These are phyloP conservation scores for Phaffomyces opuntiae DNA, from an alignment of 805 yeast species.

Conservation along the genomic window DNA sequence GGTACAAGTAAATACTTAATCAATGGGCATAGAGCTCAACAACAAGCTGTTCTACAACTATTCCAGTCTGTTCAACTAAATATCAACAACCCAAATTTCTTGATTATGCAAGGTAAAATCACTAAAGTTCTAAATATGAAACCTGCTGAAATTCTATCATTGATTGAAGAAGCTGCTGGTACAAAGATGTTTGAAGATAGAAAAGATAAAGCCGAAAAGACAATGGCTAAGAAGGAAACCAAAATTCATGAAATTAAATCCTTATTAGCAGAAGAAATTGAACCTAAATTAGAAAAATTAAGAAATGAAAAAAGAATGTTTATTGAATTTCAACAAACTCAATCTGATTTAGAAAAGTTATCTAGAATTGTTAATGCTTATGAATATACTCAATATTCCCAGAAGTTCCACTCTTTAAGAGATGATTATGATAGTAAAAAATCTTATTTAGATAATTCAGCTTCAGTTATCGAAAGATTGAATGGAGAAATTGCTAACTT, in stretches of 20 bases:
- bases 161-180: constrained; percentile 98
- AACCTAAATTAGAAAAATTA: constrained; percentile 79
- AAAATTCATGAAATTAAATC: constrained; percentile 73
- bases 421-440: constrained; percentile 36
- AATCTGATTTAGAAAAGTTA: constrained; percentile 69
- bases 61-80: constrained; percentile 94
- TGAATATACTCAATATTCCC: constrained; percentile 45
- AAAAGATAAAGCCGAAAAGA: constrained; percentile 83
- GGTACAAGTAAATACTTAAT: constrained; percentile 89
- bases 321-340: constrained; percentile 80
- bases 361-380: constrained; percentile 72
- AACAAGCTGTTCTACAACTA: constrained; percentile 79
- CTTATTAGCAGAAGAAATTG: constrained; percentile 78
- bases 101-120: constrained; percentile 98
- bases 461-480: constrained; percentile 38
- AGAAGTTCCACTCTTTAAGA: constrained; percentile 36
- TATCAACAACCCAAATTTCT: constrained; percentile 93
- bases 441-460: constrained; percentile 33
- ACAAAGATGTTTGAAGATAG: constrained; percentile 93
- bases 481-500: constrained; percentile 50
- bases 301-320: constrained; percentile 77
- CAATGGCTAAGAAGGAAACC: constrained; percentile 85
- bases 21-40: constrained; percentile 95
- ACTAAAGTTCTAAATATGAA: constrained; percentile 96
- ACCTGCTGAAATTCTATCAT: constrained; percentile 79